Evolutionary conservation across 164 flowering plant species (phyloP).

Genomic region (Buxus sempervirens): DNA sequence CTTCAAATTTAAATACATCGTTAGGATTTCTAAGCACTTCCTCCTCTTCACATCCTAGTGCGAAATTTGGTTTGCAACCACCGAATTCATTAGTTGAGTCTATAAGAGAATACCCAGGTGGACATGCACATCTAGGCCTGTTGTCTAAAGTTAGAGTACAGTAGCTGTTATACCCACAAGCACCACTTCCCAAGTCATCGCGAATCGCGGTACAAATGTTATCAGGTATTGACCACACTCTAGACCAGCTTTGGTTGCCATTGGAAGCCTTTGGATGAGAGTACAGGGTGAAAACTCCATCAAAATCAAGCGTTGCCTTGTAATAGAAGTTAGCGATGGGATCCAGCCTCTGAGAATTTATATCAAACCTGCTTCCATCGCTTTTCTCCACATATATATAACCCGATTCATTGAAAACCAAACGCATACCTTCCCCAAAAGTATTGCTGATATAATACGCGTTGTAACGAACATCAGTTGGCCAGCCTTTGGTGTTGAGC

Average conservation of each 20-base stretch:
- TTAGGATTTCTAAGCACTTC: not conserved
- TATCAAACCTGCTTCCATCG: not conserved
- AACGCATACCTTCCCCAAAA: not conserved
- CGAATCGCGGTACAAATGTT: slow-evolving; percentile 25
- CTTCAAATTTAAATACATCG: slow-evolving; percentile 13
- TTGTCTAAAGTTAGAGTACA: slow-evolving; percentile 12
- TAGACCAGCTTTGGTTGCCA: slow-evolving; percentile 13
- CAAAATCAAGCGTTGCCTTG: slow-evolving; percentile 27
- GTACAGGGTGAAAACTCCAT: slow-evolving; percentile 30
- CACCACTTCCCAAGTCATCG: slow-evolving; percentile 15
- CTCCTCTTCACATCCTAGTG: slow-evolving; percentile 19
- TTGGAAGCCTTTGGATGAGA: slow-evolving; percentile 14
- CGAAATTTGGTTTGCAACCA: slow-evolving; percentile 30
- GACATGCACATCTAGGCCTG: slow-evolving; percentile 37
- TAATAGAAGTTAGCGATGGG: slow-evolving; percentile 12
- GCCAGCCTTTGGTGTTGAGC: not conserved
- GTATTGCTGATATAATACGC: not conserved
- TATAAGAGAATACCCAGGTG: slow-evolving; percentile 24
- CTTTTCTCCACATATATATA: not conserved
- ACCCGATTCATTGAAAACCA: not conserved
- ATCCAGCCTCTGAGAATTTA: not conserved
- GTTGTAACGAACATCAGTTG: not conserved
- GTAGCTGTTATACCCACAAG: slow-evolving; percentile 27
- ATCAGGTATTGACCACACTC: slow-evolving; percentile 19
- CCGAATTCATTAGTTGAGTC: slow-evolving; percentile 28